Conservation (phyloP, 371 early-diverging fungal genomes). For the Phascolomyces articulosus region DNA sequence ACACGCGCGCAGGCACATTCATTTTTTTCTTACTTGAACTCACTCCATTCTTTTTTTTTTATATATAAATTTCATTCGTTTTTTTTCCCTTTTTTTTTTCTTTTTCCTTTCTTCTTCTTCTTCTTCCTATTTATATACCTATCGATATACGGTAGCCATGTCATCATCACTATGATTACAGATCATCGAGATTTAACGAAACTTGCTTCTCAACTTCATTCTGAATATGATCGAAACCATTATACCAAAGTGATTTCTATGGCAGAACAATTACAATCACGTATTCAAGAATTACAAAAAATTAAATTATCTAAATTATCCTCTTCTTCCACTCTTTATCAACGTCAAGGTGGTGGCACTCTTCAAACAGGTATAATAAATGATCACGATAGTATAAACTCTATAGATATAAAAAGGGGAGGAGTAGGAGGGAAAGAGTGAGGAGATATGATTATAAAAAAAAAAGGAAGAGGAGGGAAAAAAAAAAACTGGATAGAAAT, state of each 20-base stretch:
- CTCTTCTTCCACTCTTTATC: not conserved
- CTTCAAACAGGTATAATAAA: too few species aligned
- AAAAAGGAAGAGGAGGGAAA: too few species aligned
- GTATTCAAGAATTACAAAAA: conserved; percentile 15
- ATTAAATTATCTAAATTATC: not conserved
- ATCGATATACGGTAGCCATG: not conserved
- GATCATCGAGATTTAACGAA: conserved; percentile 1
- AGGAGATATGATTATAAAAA: too few species aligned
- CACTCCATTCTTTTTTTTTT: not conserved
- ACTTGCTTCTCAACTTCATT: conserved; percentile 9
- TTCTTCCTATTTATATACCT: not conserved
- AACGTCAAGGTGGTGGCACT: not conserved
- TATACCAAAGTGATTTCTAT: conserved; percentile 19
- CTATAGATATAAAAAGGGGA: too few species aligned
- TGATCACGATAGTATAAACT: too few species aligned
- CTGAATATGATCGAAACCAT: conserved; percentile 20
- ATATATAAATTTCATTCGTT: too few species aligned
- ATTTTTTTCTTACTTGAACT: too few species aligned
- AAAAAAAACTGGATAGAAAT: too few species aligned
- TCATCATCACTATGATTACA: not conserved
- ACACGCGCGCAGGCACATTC: too few species aligned
- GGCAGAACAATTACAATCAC: conserved; percentile 16
- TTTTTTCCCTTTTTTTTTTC: not conserved
- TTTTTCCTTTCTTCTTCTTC: not conserved
- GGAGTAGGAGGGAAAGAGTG: too few species aligned